Base-by-base conservation (phyloP, 768 basidiomycete species). In the Auriculariales sp. region DNA sequence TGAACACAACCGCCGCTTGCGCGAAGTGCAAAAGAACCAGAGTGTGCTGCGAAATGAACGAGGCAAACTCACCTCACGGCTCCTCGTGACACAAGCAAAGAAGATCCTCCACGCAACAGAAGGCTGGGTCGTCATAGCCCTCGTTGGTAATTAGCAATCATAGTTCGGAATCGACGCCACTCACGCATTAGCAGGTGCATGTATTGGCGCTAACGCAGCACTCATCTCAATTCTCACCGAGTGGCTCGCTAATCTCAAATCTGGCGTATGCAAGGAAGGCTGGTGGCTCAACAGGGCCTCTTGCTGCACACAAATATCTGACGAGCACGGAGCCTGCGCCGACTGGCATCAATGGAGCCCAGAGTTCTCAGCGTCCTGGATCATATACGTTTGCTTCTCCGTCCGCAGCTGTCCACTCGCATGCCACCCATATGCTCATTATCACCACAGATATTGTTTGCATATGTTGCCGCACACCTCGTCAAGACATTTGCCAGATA, bases 201-300 rank as follows among this genome's bases (percentile, higher is more conserved):
- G 77, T 56, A 98, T 99, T 53, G 95, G 95, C 28, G 62, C 91
- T 34, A 95, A 89, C 57, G 90, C 92, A n/a, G 94, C 90, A 7
- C 64, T 98, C 48, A 92, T 95, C 47, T 91, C 92, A 28, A 95
- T 99, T 57, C 69, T 92, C 53, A 95, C 90, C 45, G 89, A 87
- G 66, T 99, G 95, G 95, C 75, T 99, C 22, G 91, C 92, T 2
- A 94, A 98, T 64, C 79, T 98, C 55, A 98, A 97, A 68, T 85
- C 93, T 70, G 95, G 95, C 1, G 95, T 97, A 60, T 99, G 95
- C 66, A 73, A 78, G 3, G 89, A 92, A 56, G 93, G 89, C 1
- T 99, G 95, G 95, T 99, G 95, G 94, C 64, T 99, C 49, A 95
- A 93, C 64, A 82, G 91, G 58, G 88, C 95, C 59, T 97, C 97